Conservation (phyloP, 257 asterid species). For the Jasminum sambac region DNA sequence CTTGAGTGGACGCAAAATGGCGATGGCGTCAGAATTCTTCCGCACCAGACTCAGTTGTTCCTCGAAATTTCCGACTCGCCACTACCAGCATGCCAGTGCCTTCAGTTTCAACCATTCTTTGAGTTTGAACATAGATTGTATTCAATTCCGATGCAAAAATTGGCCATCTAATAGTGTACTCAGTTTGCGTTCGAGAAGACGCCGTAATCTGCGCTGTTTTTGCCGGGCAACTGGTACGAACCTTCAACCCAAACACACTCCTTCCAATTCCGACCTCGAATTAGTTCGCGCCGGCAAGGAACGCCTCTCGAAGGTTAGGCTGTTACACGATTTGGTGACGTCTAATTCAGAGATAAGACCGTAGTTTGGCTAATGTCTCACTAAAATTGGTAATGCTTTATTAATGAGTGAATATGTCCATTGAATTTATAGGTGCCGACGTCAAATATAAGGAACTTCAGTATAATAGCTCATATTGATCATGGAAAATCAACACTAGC, state of each 20-base stretch:
- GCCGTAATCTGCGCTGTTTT: slow-evolving; percentile 30
- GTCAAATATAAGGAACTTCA: slow-evolving; percentile 80
- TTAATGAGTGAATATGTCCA: slow-evolving; percentile 14
- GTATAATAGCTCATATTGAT: slow-evolving; percentile 94
- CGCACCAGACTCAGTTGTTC: slow-evolving; percentile 29
- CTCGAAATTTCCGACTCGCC: slow-evolving; percentile 22
- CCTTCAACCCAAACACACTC: slow-evolving; percentile 34
- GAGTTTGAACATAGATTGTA: slow-evolving; percentile 17
- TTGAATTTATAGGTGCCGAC: slow-evolving; percentile 62
- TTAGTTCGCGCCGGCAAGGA: slow-evolving; percentile 68
- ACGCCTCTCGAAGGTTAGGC: slow-evolving; percentile 70
- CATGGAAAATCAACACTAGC: slow-evolving; percentile 98
- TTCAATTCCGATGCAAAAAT: slow-evolving; percentile 22
- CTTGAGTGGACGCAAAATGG: slow-evolving; percentile 35
- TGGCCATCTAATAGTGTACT: slow-evolving; percentile 9
- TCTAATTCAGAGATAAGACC: neutral
- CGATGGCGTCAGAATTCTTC: slow-evolving; percentile 38
- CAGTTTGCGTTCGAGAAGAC: slow-evolving; percentile 26
- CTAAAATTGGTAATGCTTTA: slow-evolving; percentile 1
- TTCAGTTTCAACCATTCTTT: slow-evolving; percentile 18
- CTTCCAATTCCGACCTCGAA: slow-evolving; percentile 43
- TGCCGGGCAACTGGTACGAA: slow-evolving; percentile 51
- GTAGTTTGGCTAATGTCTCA: neutral
- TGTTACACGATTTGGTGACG: neutral
- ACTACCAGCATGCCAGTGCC: slow-evolving; percentile 11